Base-by-base conservation (phyloP, 768 basidiomycete species). In the Boletus sensibilis region DNA sequence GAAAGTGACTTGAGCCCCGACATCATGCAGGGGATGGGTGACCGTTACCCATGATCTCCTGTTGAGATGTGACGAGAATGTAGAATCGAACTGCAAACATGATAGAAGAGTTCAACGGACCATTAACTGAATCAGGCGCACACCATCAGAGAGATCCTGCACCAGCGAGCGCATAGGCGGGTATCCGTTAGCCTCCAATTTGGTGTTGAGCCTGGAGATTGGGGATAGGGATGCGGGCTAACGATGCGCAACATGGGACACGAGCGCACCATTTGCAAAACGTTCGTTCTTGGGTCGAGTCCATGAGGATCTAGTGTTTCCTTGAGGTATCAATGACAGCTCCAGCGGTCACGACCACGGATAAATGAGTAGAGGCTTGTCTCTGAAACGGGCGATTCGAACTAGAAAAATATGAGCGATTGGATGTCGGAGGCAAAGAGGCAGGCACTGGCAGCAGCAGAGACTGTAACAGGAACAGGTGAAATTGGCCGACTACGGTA, bases 41-140 rank as follows among this genome's bases (percentile, higher is more conserved):
- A 37, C 46, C 52, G 72, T 66, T 74, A 84, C 94, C 95, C 92
- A 99, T 96, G 70, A 98, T 96, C 78, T 98, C 96, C 96, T 98
- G 67, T 52, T 7, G 38, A 13, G 44, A 37, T 51, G 21, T 42
- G 37, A 18, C n/a, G 35, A 50, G 38, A 41, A 11, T 59, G 52
- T 56, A n/a, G 3, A 13, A 49, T 29, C 29, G 34, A 31, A 55
- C 44, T 25, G 55, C 11, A 21, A 41, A 51, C 39, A 18, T 25
- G 48, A 43, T 42, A 20, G 54, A 45, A 33, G 34, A 5, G 44
- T 40, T 42, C 2, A 41, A 67, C 78, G 60, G 58, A 92, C 94
- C 89, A 92, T 93, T 34, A 99, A 81, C 69, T 98, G 95, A 59
- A 98, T 97, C 40, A 99, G 81, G 58, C 91, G 86, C 20, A 97